Base-by-base conservation (phyloP, 768 basidiomycete species). In the Phylloporus sp. region DNA sequence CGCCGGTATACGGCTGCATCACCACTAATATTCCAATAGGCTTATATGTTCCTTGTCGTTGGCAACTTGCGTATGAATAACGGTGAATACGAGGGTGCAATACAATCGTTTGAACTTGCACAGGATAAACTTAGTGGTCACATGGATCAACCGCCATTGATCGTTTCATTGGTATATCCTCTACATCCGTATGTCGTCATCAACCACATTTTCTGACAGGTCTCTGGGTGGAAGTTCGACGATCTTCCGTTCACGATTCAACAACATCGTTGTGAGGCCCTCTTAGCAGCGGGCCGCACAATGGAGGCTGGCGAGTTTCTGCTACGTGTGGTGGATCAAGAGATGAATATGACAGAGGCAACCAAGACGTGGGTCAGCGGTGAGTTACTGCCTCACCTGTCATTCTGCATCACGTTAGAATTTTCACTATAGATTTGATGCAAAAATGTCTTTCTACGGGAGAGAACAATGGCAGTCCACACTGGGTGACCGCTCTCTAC, bases 141-240 rank as follows among this genome's bases (percentile, higher is more conserved):
- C 12, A 18, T 5, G 7, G 27, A 18, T 31, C 28, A 24, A 20
- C 18, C 27, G 11, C 42, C 43, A 4, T 31, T 13, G 43, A 11
- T 44, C 18, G 10, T 44, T 10, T 44, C 28, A 5, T 28, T 43
- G 42, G 42, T 43, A 27, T 24, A n/a, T n/a, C 22, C 10, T n/a
- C n/a, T n/a, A n/a, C n/a, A n/a, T n/a, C n/a, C n/a, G n/a, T n/a
- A n/a, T n/a, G n/a, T n/a, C n/a, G n/a, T 20, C 20, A 6, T 31
- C 7, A 6, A 12, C 29, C 12, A 12, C 29, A 6, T 31, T 34
- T 6, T 6, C 6, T n/a, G 13, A 20, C 27, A 56, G 56, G 47
- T 57, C 38, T 43, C n/a, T 2, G 56, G 56, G 2, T 54, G 52
- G 56, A 32, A 41, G 2, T 57, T 54, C 24, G 41, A 57, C 3